Evolutionary conservation across 2,329 filamentous ascomycete genomes (phyloP).

Genomic region (Fusarium piperis): DNA sequence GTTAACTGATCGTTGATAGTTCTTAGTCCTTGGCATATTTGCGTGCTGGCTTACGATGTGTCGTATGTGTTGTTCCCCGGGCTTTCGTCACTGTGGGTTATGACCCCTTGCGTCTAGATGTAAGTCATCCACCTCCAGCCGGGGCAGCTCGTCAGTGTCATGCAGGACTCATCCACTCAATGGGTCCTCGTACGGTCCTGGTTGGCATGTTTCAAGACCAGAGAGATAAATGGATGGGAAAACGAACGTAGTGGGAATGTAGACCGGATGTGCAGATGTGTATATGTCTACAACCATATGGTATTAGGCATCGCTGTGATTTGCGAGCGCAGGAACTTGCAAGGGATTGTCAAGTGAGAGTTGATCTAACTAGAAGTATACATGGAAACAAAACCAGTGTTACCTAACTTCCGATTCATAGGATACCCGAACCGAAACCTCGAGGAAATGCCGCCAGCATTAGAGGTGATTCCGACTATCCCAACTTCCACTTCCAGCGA

Average conservation of each 20-base stretch:
- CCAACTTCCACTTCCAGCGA: no score
- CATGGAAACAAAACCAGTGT: neutral
- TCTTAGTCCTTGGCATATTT: neutral
- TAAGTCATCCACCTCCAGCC: conserved; percentile 3
- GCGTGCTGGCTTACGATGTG: neutral
- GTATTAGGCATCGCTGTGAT: no score
- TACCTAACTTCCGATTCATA: neutral
- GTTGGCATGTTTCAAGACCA: neutral
- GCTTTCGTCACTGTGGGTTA: neutral
- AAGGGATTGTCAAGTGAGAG: neutral
- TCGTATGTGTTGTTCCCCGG: neutral
- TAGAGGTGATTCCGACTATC: neutral
- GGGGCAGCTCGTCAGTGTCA: neutral
- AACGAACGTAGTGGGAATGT: neutral
- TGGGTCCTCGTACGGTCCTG: neutral
- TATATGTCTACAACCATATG: no score
- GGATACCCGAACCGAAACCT: neutral
- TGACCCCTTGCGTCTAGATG: neutral
- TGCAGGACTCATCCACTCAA: neutral
- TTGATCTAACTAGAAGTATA: neutral
- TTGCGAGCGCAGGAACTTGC: neutral
- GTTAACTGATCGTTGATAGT: neutral
- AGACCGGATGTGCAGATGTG: neutral
- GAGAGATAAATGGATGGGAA: neutral
- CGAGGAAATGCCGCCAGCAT: neutral